Evolutionary conservation across 2,329 filamentous ascomycete genomes (phyloP).

Genomic region (Botrytis elliptica): DNA sequence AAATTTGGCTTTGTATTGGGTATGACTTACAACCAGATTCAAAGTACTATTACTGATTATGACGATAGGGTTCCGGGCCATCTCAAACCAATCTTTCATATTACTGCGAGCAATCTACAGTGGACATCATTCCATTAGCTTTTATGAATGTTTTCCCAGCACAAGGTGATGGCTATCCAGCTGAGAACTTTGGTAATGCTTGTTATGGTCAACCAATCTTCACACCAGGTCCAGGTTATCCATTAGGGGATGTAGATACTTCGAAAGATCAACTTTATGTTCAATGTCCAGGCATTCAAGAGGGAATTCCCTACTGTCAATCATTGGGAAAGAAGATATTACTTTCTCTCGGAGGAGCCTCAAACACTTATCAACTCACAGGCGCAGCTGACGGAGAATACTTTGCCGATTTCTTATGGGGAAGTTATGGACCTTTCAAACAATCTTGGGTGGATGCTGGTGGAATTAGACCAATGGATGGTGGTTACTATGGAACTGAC

Average conservation of each 20-base stretch:
- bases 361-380: constrained; percentile 40
- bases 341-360: constrained; percentile 43
- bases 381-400: constrained; percentile 41
- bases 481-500: constrained; percentile 23
- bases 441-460: constrained; percentile 36
- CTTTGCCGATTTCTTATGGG: constrained; percentile 44
- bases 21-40: constrained; percentile 29
- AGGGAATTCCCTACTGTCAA: constrained; percentile 44
- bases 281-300: constrained; percentile 41
- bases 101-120: constrained; percentile 43
- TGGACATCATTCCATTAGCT: constrained; percentile 47
- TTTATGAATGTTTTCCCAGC: constrained; percentile 46
- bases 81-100: constrained; percentile 41
- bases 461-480: constrained; percentile 36
- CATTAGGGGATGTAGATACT: constrained; percentile 34
- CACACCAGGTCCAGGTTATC: constrained; percentile 30
- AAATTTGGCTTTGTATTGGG: constrained; percentile 47
- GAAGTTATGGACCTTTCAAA: constrained; percentile 44
- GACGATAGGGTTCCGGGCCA: constrained; percentile 43
- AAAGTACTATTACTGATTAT: constrained; percentile 14
- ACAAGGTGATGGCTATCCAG: constrained; percentile 45
- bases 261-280: constrained; percentile 39
- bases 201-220: constrained; percentile 42
- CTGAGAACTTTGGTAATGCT: constrained; percentile 45
- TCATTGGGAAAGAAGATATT: constrained; percentile 43